phyloP scores from a whole-genome alignment of 2,329 filamentous ascomycete species.

The Colletotrichum liriopes region DNA sequence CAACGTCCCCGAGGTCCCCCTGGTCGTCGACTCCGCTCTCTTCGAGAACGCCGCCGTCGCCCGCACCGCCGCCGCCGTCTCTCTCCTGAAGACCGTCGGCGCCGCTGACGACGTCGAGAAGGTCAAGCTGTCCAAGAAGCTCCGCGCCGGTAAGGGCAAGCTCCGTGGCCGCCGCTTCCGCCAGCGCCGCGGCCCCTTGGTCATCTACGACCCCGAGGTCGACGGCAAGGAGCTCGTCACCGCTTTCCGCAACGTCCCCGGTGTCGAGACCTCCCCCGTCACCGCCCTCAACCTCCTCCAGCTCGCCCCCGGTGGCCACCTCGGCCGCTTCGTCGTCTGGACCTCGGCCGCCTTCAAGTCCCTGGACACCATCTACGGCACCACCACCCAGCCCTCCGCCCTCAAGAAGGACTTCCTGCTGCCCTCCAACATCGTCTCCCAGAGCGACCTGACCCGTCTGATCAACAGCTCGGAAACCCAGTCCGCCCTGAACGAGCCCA shows the following conservation, averaged over 20 bases:
- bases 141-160: slow-evolving; percentile 99
- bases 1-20: slow-evolving; percentile 93
- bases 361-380: slow-evolving; percentile 97
- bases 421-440: slow-evolving; percentile 90
- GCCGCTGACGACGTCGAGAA: slow-evolving; percentile 93
- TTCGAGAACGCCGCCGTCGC: slow-evolving; percentile 85
- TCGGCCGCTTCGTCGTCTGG: slow-evolving; percentile 99
- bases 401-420: slow-evolving; percentile 99
- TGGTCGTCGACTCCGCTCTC: slow-evolving; percentile 92
- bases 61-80: slow-evolving; percentile 91
- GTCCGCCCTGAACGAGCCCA: slow-evolving; percentile 92
- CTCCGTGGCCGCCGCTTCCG: slow-evolving; percentile 95
- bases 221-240: slow-evolving; percentile 95
- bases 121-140: slow-evolving; percentile 96
- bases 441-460: slow-evolving; percentile 95
- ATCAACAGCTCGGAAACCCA: slow-evolving; percentile 99
- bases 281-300: slow-evolving; percentile 98
- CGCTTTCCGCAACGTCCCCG: slow-evolving; percentile 99
- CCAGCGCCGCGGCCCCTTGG: slow-evolving; percentile 96
- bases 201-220: slow-evolving; percentile 96
- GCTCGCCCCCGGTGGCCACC: slow-evolving; percentile 98
- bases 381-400: slow-evolving; percentile 88
- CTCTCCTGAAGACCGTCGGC: slow-evolving; percentile 91
- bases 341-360: slow-evolving; percentile 97
- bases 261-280: slow-evolving; percentile 96